Percentiles rank a stretch among this genome's conserved stretches.
Evolutionary conservation across 305 asterid genomes (phyloP).

Genomic region (Fraxinus dipetala): DNA sequence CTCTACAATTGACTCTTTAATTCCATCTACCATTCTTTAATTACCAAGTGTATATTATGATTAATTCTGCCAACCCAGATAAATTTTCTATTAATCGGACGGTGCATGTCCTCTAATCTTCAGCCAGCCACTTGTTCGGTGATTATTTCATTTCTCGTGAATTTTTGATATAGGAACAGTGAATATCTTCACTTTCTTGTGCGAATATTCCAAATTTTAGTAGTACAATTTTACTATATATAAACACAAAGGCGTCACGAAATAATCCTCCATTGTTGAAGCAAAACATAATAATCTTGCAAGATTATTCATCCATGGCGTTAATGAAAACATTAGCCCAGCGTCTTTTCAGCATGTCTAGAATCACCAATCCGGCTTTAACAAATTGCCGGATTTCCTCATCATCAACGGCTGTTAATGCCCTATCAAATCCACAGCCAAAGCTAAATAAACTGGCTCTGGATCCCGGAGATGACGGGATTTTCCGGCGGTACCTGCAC

Average conservation of each 20-base stretch:
- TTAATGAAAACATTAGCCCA: slow-evolving; percentile 30
- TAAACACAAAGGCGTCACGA: neutral
- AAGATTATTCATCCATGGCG: slow-evolving; percentile 34
- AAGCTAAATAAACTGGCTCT: slow-evolving; percentile 26
- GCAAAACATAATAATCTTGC: neutral
- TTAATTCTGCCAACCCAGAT: neutral
- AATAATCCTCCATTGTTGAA: slow-evolving; percentile 7
- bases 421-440: slow-evolving; percentile 18
- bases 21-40: neutral
- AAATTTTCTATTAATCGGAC: neutral
- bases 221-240: neutral
- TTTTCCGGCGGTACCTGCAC: slow-evolving; percentile 45
- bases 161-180: neutral
- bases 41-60: neutral
- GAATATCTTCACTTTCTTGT: neutral
- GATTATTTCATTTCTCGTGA: slow-evolving; percentile 19
- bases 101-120: slow-evolving; percentile 12
- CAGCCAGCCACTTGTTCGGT: neutral
- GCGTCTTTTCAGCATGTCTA: slow-evolving; percentile 37
- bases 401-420: slow-evolving; percentile 31
- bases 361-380: slow-evolving; percentile 26
- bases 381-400: slow-evolving; percentile 38
- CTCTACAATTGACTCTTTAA: slow-evolving; percentile 20
- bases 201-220: slow-evolving; percentile 29
- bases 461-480: slow-evolving; percentile 41